A percentile compares a stretch with the other conserved stretches of the same genome.
phyloP scores from a whole-genome alignment of 2,329 filamentous ascomycete genomes.

The Cladophialophora bantiana region DNA sequence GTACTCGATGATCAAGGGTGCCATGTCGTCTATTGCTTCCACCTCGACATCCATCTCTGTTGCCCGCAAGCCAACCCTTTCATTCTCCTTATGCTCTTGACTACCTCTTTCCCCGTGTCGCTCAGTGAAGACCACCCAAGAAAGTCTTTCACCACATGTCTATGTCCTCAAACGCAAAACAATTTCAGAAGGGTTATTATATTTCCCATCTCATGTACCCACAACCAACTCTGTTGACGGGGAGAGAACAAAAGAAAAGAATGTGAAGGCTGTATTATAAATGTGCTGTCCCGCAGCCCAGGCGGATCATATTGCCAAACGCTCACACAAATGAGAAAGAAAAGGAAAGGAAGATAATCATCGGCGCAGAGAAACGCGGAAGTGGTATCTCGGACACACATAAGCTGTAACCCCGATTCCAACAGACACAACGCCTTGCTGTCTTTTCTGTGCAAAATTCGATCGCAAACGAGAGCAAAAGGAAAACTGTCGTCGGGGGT shows the following conservation, averaged over 20 bases:
- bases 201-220: constrained; percentile 22
- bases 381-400: constrained; percentile 34
- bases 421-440: constrained; percentile 28
- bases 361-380: constrained; percentile 22
- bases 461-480: constrained; percentile 16
- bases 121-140: neutral
- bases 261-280: constrained; percentile 26
- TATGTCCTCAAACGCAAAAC: constrained; percentile 6
- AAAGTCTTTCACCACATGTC: neutral
- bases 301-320: constrained; percentile 30
- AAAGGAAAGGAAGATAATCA: constrained; percentile 15
- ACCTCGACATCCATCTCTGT: neutral
- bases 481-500: constrained; percentile 6
- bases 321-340: constrained; percentile 30
- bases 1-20: neutral
- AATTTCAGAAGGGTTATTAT: constrained; percentile 6
- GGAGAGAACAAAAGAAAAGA: constrained; percentile 1
- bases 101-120: neutral
- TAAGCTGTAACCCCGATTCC: constrained; percentile 22
- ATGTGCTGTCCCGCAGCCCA: constrained; percentile 30
- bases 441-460: constrained; percentile 19
- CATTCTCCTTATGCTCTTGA: neutral
- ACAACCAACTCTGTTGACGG: constrained; percentile 18
- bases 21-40: constrained; percentile 1
- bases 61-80: neutral